Evolutionary conservation across 2,329 filamentous ascomycete species (phyloP).

Genomic region (Knufia petricola): DNA sequence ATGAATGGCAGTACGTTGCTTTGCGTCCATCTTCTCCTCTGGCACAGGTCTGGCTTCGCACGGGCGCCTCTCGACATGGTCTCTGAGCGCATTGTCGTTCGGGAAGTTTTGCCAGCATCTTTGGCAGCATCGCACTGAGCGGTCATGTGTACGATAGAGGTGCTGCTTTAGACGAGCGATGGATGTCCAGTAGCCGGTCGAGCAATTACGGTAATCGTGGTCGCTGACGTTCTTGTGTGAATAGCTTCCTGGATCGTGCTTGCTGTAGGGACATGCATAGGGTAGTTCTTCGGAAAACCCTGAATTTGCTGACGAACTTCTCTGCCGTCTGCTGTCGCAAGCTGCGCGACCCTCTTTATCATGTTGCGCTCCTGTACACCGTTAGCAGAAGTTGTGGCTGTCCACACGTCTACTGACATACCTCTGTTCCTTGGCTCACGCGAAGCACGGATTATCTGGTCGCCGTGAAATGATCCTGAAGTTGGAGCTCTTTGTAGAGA

Average conservation of each 20-base stretch:
- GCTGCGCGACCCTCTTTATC: neutral
- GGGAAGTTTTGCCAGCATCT: conserved; percentile 18
- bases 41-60: conserved; percentile 10
- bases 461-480: neutral
- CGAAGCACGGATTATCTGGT: neutral
- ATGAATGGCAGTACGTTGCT: conserved; percentile 12
- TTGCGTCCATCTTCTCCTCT: conserved; percentile 14
- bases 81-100: conserved; percentile 12
- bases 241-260: conserved; percentile 19
- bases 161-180: conserved; percentile 23
- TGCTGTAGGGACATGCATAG: conserved; percentile 22
- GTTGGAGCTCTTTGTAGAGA: neutral
- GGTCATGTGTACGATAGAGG: conserved; percentile 21
- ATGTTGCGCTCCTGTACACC: neutral
- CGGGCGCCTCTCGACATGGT: conserved; percentile 25
- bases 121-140: conserved; percentile 7
- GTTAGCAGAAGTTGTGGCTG: neutral
- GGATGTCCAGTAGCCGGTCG: conserved; percentile 21
- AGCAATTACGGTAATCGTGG: conserved; percentile 21
- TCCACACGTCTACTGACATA: neutral
- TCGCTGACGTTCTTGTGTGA: conserved; percentile 18
- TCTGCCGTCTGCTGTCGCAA: neutral
- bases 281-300: conserved; percentile 21
- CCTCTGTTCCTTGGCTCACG: neutral
- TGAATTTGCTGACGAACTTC: neutral